phyloP scores from a whole-genome alignment of 345 rosid genomes.

The Chamaenerion angustifolium region DNA sequence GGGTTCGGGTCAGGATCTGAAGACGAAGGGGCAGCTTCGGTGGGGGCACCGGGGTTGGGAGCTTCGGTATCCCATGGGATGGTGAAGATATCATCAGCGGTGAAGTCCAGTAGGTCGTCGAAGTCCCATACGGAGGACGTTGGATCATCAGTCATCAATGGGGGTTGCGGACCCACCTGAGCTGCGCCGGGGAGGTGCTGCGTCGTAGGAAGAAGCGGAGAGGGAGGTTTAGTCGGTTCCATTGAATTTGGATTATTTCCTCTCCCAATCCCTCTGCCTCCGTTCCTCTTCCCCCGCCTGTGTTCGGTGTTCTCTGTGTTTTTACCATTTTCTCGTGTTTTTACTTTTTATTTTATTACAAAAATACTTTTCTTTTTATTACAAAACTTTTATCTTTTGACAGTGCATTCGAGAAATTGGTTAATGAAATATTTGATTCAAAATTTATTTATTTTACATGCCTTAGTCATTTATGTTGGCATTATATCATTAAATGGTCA shows the following conservation, averaged over 20 bases:
- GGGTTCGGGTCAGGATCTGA: slow-evolving; percentile 15
- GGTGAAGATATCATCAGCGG: slow-evolving; percentile 44
- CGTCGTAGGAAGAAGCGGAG: background rate
- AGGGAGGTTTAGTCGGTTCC: slow-evolving; percentile 1
- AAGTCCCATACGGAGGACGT: slow-evolving; percentile 59
- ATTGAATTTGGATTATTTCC: background rate
- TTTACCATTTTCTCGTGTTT: too few species aligned
- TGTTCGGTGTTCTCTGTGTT: too few species aligned
- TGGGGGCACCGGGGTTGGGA: slow-evolving; percentile 3
- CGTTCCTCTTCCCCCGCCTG: too few species aligned
- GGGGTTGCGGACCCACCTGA: slow-evolving; percentile 27
- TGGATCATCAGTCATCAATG: slow-evolving; percentile 24
- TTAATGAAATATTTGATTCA: too few species aligned
- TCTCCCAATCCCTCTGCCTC: too few species aligned
- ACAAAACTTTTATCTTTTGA: too few species aligned
- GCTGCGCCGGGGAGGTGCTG: slow-evolving; percentile 1
- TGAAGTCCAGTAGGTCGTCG: slow-evolving; percentile 69
- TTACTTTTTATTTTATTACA: too few species aligned
- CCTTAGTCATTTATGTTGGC: too few species aligned
- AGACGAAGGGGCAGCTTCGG: slow-evolving; percentile 10
- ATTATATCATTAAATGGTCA: too few species aligned
- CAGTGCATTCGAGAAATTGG: too few species aligned
- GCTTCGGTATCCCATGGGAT: slow-evolving; percentile 25
- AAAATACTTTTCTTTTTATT: too few species aligned
- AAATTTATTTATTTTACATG: too few species aligned